A percentile compares a stretch with the other conserved stretches of the same genome.
Evolutionary conservation across 768 basidiomycete genomes (phyloP).

Genomic region (Daedalea quercina): DNA sequence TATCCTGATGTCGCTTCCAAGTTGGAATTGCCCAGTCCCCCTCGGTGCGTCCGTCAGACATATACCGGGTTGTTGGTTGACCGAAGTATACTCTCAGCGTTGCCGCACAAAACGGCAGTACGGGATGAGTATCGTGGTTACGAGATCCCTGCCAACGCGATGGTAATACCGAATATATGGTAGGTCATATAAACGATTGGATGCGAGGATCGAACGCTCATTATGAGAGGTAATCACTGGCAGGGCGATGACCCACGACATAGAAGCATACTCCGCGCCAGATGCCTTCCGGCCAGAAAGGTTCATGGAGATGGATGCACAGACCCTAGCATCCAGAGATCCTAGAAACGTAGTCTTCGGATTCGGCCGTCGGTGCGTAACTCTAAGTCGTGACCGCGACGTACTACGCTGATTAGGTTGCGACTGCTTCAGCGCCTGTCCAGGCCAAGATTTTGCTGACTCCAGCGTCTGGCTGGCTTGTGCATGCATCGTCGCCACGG

Average conservation of each 20-base stretch:
- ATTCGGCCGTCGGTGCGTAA: conserved; percentile 39
- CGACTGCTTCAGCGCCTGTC: conserved; percentile 35
- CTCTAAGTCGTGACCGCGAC: neutral
- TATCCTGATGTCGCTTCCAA: neutral
- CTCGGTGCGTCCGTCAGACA: conserved; percentile 27
- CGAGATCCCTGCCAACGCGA: conserved; percentile 13
- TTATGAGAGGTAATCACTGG: neutral
- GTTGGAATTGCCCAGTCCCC: conserved; percentile 26
- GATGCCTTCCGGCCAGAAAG: conserved; percentile 44
- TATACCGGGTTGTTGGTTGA: conserved; percentile 4
- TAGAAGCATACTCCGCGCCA: conserved; percentile 33
- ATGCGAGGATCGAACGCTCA: neutral
- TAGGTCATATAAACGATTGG: neutral
- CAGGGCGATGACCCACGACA: conserved; percentile 24
- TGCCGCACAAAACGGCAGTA: conserved; percentile 13
- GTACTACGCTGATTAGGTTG: neutral
- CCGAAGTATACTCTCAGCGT: conserved; percentile 8
- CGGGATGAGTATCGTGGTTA: conserved; percentile 19
- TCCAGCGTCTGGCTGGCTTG: conserved; percentile 39
- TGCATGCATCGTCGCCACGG: conserved; percentile 36
- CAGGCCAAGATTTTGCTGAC: conserved; percentile 48
- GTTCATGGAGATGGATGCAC: conserved; percentile 31
- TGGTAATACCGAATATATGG: conserved; percentile 19
- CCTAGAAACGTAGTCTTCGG: conserved; percentile 47
- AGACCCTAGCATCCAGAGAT: conserved; percentile 26